These are phyloP conservation scores for Teunomyces barrocoloradensis DNA, from an alignment of 805 yeast genomes.

Conservation along the genomic window DNA sequence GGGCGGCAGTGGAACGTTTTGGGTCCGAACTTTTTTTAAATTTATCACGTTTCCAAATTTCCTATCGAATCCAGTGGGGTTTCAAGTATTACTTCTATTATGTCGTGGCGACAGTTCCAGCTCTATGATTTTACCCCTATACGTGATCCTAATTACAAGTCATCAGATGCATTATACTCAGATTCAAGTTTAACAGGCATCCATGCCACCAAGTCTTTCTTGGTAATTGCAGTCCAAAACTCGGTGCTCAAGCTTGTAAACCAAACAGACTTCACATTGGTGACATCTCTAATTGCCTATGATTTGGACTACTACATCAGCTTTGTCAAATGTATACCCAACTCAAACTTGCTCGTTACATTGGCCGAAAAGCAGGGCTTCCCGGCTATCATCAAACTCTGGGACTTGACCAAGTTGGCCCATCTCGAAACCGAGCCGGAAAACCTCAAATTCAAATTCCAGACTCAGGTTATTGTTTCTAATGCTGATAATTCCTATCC, in stretches of 20 bases:
- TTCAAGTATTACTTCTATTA: background rate
- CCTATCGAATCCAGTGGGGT: no score
- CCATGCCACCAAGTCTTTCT: constrained; percentile 51
- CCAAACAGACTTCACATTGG: constrained; percentile 45
- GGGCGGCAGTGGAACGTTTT: background rate
- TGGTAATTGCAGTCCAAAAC: constrained; percentile 59
- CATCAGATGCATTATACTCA: constrained; percentile 67
- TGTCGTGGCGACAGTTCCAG: constrained; percentile 75
- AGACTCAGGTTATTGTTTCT: constrained; percentile 58
- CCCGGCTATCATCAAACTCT: constrained; percentile 66
- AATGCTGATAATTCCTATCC: constrained; percentile 81
- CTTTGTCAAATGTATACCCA: constrained; percentile 47
- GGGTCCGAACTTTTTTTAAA: background rate
- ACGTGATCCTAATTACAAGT: constrained; percentile 71
- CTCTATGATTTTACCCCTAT: constrained; percentile 83
- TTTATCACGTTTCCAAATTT: background rate
- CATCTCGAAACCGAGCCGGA: constrained; percentile 21
- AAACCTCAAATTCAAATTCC: constrained; percentile 41
- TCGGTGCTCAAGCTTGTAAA: constrained; percentile 54
- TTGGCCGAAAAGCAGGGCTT: constrained; percentile 73
- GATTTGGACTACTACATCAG: constrained; percentile 64
- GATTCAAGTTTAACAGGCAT: constrained; percentile 71
- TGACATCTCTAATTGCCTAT: constrained; percentile 58
- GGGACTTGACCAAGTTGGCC: constrained; percentile 62
- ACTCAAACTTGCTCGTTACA: constrained; percentile 57